Percentiles rank a stretch among this genome's conserved stretches.
These are phyloP conservation scores for Mimosa pudica DNA, from an alignment of 306 rosid genomes.

Conservation along the genomic window DNA sequence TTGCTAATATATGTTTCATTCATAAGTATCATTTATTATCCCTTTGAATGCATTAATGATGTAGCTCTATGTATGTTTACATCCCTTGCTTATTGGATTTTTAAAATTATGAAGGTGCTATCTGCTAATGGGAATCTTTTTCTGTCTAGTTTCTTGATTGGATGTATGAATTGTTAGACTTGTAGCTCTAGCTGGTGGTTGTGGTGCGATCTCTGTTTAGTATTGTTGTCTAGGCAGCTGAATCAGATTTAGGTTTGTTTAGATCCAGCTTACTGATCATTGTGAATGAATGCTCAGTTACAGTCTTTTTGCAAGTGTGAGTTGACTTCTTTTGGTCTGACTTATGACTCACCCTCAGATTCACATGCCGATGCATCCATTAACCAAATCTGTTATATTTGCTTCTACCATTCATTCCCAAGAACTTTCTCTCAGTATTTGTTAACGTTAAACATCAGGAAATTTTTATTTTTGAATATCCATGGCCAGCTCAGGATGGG, in stretches of 20 bases:
- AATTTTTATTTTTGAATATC: not conserved
- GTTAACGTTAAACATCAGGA: not conserved
- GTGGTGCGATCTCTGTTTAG: not conserved
- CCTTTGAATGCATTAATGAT: not conserved
- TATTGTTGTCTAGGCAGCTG: not conserved
- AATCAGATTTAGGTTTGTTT: not conserved
- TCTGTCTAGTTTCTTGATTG: not conserved
- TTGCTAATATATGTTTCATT: not conserved
- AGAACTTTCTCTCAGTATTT: not conserved
- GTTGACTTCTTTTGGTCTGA: not conserved
- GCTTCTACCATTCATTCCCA: not conserved
- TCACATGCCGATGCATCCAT: not conserved
- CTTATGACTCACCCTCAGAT: constrained; percentile 5
- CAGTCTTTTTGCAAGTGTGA: not conserved
- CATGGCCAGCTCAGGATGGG: not conserved
- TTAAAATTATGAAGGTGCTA: not conserved
- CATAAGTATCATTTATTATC: not conserved
- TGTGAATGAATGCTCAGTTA: not conserved
- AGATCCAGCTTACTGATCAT: constrained; percentile 1
- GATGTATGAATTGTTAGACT: not conserved
- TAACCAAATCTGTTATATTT: not conserved
- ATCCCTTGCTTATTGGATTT: not conserved
- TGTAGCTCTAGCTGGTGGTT: not conserved
- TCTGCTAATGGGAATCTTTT: not conserved
- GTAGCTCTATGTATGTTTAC: not conserved